Percentiles rank a stretch among this genome's conserved stretches.
phyloP scores from a whole-genome alignment of 208 protist genomes.

The Leishmania guyanensis region DNA sequence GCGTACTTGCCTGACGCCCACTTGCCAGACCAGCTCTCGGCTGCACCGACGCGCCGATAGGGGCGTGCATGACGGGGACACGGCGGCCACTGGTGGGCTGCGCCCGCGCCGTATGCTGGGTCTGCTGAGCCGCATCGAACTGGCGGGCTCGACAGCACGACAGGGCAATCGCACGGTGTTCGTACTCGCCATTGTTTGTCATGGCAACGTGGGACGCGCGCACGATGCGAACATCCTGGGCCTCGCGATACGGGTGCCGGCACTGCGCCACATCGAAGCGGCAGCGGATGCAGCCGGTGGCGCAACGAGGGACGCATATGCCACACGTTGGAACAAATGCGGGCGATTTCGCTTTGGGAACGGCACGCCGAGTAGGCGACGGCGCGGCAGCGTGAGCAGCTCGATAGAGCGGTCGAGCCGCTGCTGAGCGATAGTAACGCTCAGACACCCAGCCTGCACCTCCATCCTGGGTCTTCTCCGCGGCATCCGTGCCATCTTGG shows the following conservation, averaged over 20 bases:
- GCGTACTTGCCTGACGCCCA: slow-evolving; percentile 22
- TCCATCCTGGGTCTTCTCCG: background rate
- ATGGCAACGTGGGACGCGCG: slow-evolving; percentile 11
- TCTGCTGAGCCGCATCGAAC: slow-evolving; percentile 17
- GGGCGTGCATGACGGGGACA: slow-evolving; percentile 24
- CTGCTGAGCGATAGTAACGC: background rate
- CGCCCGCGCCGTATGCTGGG: slow-evolving; percentile 20
- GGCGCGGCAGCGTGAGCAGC: background rate
- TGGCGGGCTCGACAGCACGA: slow-evolving; percentile 21
- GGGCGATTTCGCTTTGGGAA: slow-evolving; percentile 19
- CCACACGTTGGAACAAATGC: slow-evolving; percentile 25
- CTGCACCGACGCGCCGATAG: slow-evolving; percentile 17
- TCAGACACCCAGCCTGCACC: background rate
- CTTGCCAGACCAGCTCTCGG: slow-evolving; percentile 11
- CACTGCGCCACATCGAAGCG: slow-evolving; percentile 10
- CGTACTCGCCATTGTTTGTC: background rate
- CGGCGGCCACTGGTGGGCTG: slow-evolving; percentile 17
- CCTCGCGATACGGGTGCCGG: slow-evolving; percentile 32
- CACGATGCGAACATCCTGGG: slow-evolving; percentile 30
- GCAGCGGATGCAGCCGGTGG: slow-evolving; percentile 2
- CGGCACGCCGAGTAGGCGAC: background rate
- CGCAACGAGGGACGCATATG: background rate
- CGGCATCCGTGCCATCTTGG: background rate
- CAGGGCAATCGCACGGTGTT: background rate
- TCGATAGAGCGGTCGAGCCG: background rate